These are phyloP conservation scores for Claviceps purpurea DNA, from an alignment of 2,329 filamentous ascomycete species.

Conservation along the genomic window DNA sequence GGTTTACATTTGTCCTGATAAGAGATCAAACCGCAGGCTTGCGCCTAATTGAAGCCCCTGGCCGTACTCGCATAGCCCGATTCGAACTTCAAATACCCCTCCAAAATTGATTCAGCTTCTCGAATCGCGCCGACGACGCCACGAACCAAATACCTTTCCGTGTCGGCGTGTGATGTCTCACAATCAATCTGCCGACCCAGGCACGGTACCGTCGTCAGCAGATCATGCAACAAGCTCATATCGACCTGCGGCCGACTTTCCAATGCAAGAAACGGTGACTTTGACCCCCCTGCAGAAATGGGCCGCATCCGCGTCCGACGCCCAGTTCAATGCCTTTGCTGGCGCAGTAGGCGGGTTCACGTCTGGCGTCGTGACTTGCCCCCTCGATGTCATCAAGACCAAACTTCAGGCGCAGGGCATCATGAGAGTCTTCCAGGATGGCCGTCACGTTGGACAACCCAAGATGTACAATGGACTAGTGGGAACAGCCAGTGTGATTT, in stretches of 20 bases:
- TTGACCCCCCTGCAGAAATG: slow-evolving; percentile 40
- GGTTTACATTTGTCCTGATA: neutral
- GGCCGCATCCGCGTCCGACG: slow-evolving; percentile 42
- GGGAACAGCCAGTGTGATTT: slow-evolving; percentile 76
- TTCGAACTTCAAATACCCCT: neutral
- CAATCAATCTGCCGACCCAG: slow-evolving; percentile 28
- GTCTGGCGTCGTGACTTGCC: slow-evolving; percentile 88
- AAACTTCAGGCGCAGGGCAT: slow-evolving; percentile 93
- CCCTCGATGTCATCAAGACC: slow-evolving; percentile 97
- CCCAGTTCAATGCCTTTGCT: slow-evolving; percentile 68
- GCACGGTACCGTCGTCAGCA: slow-evolving; percentile 16
- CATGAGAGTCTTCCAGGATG: slow-evolving; percentile 44
- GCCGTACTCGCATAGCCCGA: neutral
- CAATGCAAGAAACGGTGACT: slow-evolving; percentile 18
- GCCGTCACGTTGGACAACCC: slow-evolving; percentile 33
- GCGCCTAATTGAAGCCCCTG: neutral
- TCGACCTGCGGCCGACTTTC: slow-evolving; percentile 17
- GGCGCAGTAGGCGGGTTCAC: slow-evolving; percentile 85
- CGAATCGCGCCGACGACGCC: neutral
- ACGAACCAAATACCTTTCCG: neutral
- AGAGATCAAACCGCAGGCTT: neutral
- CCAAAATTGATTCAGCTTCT: neutral
- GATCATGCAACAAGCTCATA: slow-evolving; percentile 25
- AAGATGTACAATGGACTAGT: slow-evolving; percentile 73
- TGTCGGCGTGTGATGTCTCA: slow-evolving; percentile 33